phyloP scores from a whole-genome alignment of 768 basidiomycete species.

The Ramaria sp. region DNA sequence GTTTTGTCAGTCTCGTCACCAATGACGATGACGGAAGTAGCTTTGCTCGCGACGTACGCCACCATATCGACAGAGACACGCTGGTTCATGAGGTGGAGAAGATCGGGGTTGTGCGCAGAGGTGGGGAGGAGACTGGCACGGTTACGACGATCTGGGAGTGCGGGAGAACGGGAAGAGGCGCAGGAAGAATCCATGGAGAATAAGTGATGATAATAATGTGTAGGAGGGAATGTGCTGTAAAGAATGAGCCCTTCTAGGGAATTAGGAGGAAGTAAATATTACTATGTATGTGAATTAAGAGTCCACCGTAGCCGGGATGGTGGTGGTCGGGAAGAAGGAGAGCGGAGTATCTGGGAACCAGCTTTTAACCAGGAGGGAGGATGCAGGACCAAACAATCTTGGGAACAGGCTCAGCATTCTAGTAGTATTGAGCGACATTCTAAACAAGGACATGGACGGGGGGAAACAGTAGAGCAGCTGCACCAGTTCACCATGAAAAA shows the following conservation, averaged over 20 bases:
- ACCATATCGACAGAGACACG: slow-evolving; percentile 82
- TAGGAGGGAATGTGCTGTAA: slow-evolving; percentile 2
- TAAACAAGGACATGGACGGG: no score
- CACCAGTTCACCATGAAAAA: no score
- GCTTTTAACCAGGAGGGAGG: not conserved
- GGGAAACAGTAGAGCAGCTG: no score
- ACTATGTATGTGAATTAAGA: slow-evolving; percentile 1
- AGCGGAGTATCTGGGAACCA: not conserved
- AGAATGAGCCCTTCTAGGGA: slow-evolving; percentile 7
- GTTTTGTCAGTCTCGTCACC: slow-evolving; percentile 38
- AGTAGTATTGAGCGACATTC: no score
- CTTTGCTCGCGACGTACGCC: slow-evolving; percentile 69
- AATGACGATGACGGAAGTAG: slow-evolving; percentile 64
- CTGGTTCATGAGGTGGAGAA: slow-evolving; percentile 68
- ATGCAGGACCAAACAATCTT: not conserved
- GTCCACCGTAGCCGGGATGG: not conserved
- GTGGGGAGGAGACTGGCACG: slow-evolving; percentile 78
- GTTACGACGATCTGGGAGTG: slow-evolving; percentile 10
- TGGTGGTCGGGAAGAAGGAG: slow-evolving; percentile 5
- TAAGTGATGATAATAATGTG: not conserved
- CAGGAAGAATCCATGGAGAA: not conserved
- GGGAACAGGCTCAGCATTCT: no score
- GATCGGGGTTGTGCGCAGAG: slow-evolving; percentile 65
- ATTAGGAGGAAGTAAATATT: slow-evolving; percentile 2
- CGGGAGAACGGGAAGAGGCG: not conserved